Conservation (phyloP, 1,284 basidiomycete genomes). For the Bjerkandera adusta region DNA sequence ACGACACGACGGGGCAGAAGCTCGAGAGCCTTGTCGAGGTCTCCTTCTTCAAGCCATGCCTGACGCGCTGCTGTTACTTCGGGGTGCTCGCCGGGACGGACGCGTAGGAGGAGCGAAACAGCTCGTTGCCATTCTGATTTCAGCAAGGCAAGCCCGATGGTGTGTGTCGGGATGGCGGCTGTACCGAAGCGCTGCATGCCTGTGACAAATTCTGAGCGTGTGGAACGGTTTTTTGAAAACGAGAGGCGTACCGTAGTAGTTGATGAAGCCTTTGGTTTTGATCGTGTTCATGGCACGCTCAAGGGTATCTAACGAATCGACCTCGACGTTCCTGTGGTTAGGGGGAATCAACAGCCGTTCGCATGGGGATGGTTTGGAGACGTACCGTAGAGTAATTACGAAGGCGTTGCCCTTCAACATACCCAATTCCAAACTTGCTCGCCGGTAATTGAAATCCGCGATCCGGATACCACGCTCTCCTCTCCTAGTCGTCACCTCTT, state of each 20-base stretch:
- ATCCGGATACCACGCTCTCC: conserved; percentile 92
- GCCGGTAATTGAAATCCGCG: conserved; percentile 85
- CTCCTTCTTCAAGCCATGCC: conserved; percentile 79
- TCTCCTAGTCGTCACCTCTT: conserved; percentile 62
- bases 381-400: conserved; percentile 88
- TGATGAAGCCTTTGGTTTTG: conserved; percentile 89
- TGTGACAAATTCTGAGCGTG: conserved; percentile 27
- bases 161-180: conserved; percentile 92
- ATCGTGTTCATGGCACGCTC: conserved; percentile 80
- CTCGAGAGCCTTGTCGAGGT: conserved; percentile 76
- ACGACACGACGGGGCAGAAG: conserved; percentile 88
- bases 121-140: conserved; percentile 89
- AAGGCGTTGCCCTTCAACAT: conserved; percentile 97
- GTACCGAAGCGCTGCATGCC: conserved; percentile 99
- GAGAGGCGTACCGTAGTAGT: conserved; percentile 82
- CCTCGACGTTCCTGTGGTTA: conserved; percentile 83
- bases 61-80: conserved; percentile 79
- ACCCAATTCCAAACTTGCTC: conserved; percentile 83
- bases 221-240: neutral
- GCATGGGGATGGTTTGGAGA: conserved; percentile 4
- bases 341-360: conserved; percentile 5
- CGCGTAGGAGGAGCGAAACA: conserved; percentile 77
- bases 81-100: conserved; percentile 86
- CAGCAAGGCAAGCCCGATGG: conserved; percentile 88
- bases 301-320: conserved; percentile 68